Conservation (phyloP, 768 basidiomycete genomes). For the Kwoniella pini region DNA sequence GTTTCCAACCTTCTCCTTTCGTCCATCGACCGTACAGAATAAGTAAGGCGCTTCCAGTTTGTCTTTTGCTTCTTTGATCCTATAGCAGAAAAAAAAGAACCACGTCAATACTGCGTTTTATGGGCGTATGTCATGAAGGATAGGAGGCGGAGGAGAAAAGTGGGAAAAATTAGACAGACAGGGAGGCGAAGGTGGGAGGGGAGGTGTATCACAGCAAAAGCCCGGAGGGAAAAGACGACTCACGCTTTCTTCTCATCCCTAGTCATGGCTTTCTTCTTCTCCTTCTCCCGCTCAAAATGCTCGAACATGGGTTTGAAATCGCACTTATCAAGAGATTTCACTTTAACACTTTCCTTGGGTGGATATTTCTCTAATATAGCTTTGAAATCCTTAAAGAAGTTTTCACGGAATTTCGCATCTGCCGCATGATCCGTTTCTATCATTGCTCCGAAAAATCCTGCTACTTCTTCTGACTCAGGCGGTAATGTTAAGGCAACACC, state of each 20-base stretch:
- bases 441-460: constrained; percentile 91
- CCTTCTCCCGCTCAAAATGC: constrained; percentile 86
- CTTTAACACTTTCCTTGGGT: constrained; percentile 72
- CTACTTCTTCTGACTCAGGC: constrained; percentile 89
- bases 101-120: no score
- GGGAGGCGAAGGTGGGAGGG: no score
- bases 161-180: no score
- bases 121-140: no score
- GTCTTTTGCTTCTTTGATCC: constrained; percentile 78
- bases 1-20: constrained; percentile 97
- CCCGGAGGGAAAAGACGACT: no score
- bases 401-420: constrained; percentile 83
- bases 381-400: constrained; percentile 92
- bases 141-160: no score
- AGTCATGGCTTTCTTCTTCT: constrained; percentile 84
- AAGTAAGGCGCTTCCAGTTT: constrained; percentile 79
- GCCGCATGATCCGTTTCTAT: constrained; percentile 88
- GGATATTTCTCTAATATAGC: constrained; percentile 74
- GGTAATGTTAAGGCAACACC: constrained; percentile 78
- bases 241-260: constrained; percentile 82
- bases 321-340: constrained; percentile 74
- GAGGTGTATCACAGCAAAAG: no score
- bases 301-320: constrained; percentile 96
- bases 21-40: constrained; percentile 85
- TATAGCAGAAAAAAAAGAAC: no score